Conservation (phyloP, 2,329 filamentous ascomycete genomes). For the Colletotrichum horii region DNA sequence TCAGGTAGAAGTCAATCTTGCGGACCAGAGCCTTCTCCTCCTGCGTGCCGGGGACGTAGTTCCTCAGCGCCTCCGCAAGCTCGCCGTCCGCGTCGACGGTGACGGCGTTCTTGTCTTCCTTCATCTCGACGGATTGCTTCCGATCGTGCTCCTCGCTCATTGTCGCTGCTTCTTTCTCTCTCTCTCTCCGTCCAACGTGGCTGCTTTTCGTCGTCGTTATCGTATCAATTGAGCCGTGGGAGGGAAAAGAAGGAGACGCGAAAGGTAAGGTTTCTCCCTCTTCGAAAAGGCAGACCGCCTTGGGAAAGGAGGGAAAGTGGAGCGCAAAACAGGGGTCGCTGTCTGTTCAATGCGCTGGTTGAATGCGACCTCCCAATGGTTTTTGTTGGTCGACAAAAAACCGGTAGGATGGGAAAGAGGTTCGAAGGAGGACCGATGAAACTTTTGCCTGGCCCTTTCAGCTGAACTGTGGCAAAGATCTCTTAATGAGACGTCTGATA, state of each 20-base stretch:
- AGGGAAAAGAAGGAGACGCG: not conserved
- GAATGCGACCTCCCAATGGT: not conserved
- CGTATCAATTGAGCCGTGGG: not conserved
- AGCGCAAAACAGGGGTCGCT: not conserved
- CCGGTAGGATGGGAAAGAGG: not conserved
- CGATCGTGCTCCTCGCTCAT: not conserved
- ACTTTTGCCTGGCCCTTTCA: not conserved
- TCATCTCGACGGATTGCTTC: conserved; percentile 21
- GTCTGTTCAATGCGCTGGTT: not conserved
- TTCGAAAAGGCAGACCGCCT: not conserved
- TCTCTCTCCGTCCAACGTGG: not conserved
- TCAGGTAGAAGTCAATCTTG: conserved; percentile 22
- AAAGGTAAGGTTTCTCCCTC: not conserved
- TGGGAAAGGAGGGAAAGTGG: not conserved
- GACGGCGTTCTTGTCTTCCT: conserved; percentile 18
- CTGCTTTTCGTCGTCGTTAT: not conserved
- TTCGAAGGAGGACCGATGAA: not conserved
- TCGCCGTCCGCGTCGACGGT: conserved; percentile 22
- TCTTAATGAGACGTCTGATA: not conserved
- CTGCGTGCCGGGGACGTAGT: conserved; percentile 29
- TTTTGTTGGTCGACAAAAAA: not conserved
- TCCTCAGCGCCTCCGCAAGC: conserved; percentile 28
- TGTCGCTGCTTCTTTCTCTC: not conserved
- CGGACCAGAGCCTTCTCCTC: conserved; percentile 26
- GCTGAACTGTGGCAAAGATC: not conserved